Percentiles rank a stretch among this genome's conserved stretches.
Evolutionary conservation across 2,329 filamentous ascomycete genomes (phyloP).

Genomic region (Talaromyces pinophilus): DNA sequence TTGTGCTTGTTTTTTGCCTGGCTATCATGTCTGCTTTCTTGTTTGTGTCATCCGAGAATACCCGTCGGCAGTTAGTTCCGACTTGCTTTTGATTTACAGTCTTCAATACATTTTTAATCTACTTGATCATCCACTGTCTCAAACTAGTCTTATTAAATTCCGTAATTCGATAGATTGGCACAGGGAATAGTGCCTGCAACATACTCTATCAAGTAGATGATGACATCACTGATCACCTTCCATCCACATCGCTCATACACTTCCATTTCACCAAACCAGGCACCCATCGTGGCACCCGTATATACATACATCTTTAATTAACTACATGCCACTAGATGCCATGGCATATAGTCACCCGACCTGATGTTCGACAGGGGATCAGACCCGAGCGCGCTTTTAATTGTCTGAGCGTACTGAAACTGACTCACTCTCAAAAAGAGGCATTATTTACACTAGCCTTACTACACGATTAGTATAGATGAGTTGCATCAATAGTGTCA

Average conservation of each 20-base stretch:
- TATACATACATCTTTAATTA: neutral
- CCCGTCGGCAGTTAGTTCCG: slow-evolving; percentile 12
- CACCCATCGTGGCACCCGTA: too few species aligned
- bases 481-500: neutral
- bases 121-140: slow-evolving; percentile 1
- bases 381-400: neutral
- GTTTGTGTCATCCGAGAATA: slow-evolving; percentile 12
- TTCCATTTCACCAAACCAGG: slow-evolving; percentile 1
- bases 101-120: slow-evolving; percentile 9
- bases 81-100: slow-evolving; percentile 11
- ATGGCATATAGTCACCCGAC: neutral
- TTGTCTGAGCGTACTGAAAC: slow-evolving; percentile 1
- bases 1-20: neutral
- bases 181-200: neutral
- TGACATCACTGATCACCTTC: slow-evolving; percentile 3
- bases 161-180: too few species aligned
- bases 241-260: neutral
- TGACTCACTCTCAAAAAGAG: neutral
- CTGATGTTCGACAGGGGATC: slow-evolving; percentile 1
- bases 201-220: neutral
- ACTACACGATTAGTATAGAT: neutral
- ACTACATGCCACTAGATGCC: neutral
- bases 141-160: neutral
- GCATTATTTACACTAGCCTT: slow-evolving; percentile 3
- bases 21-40: slow-evolving; percentile 6